Evolutionary conservation across 2,329 filamentous ascomycete species (phyloP).

Genomic region (Emmonsiellopsis sp.): DNA sequence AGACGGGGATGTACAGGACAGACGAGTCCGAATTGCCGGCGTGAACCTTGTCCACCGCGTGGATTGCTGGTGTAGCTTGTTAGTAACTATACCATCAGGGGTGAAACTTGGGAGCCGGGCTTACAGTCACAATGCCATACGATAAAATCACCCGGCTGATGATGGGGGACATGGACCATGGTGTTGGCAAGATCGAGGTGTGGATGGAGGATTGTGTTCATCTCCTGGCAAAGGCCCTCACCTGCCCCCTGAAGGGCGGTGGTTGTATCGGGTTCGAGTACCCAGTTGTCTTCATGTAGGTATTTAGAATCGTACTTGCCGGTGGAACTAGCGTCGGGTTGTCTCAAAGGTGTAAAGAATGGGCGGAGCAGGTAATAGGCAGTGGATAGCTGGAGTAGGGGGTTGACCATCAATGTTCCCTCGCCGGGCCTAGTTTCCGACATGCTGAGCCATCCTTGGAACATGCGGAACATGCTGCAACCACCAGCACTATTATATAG

Average conservation of each 20-base stretch:
- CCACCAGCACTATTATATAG: slow-evolving; percentile 72
- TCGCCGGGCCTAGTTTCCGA: slow-evolving; percentile 60
- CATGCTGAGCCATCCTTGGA: slow-evolving; percentile 76
- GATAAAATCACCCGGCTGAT: slow-evolving; percentile 66
- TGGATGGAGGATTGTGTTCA: slow-evolving; percentile 55
- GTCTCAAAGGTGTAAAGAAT: slow-evolving; percentile 51
- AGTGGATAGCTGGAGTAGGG: slow-evolving; percentile 62
- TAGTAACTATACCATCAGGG: background rate
- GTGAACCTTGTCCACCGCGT: slow-evolving; percentile 75
- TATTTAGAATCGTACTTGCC: slow-evolving; percentile 32
- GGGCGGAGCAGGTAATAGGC: slow-evolving; percentile 74
- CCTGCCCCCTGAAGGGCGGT: slow-evolving; percentile 60
- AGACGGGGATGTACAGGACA: slow-evolving; percentile 83
- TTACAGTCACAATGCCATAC: slow-evolving; percentile 64
- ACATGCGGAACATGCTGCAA: slow-evolving; percentile 78
- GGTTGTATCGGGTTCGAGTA: slow-evolving; percentile 39
- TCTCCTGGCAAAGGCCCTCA: slow-evolving; percentile 60
- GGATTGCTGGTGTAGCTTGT: slow-evolving; percentile 43
- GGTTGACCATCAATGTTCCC: slow-evolving; percentile 74
- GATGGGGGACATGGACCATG: slow-evolving; percentile 62
- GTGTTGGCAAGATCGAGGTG: slow-evolving; percentile 57
- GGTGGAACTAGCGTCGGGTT: slow-evolving; percentile 31
- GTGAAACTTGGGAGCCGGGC: background rate
- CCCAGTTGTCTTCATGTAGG: slow-evolving; percentile 52
- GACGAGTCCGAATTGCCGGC: slow-evolving; percentile 62